A percentile compares a stretch with the other conserved stretches of the same genome.
These are phyloP conservation scores for Trichomonascaceae sp. DNA, from an alignment of 1,139 yeast species.

Conservation along the genomic window DNA sequence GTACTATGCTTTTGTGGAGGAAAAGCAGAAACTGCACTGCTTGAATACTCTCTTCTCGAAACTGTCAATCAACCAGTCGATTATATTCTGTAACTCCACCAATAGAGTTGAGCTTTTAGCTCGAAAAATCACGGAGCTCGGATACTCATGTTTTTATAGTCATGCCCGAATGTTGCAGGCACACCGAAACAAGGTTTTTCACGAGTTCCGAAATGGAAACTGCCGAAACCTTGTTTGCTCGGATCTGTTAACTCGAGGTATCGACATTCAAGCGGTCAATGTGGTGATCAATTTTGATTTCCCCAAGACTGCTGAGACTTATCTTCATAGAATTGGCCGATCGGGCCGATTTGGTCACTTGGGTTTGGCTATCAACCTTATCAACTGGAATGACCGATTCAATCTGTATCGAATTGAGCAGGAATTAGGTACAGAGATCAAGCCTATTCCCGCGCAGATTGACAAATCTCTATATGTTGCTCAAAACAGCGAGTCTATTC, in stretches of 20 bases:
- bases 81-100: slow-evolving; percentile 94
- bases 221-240: slow-evolving; percentile 97
- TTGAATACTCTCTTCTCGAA: slow-evolving; percentile 90
- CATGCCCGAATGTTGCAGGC: slow-evolving; percentile 98
- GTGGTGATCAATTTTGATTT: slow-evolving; percentile 97
- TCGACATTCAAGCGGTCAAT: slow-evolving; percentile 97
- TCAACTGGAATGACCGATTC: slow-evolving; percentile 95
- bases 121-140: slow-evolving; percentile 91
- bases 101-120: slow-evolving; percentile 94
- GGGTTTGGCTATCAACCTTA: slow-evolving; percentile 93
- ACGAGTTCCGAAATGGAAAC: slow-evolving; percentile 96
- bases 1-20: slow-evolving; percentile 96
- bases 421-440: slow-evolving; percentile 95
- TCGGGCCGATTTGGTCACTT: slow-evolving; percentile 98
- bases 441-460: slow-evolving; percentile 88
- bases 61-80: slow-evolving; percentile 91
- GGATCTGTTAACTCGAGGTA: slow-evolving; percentile 95
- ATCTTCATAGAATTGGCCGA: slow-evolving; percentile 97
- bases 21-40: slow-evolving; percentile 91
- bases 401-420: slow-evolving; percentile 92
- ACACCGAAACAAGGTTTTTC: slow-evolving; percentile 96
- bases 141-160: slow-evolving; percentile 93
- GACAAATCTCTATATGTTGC: slow-evolving; percentile 88
- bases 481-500: slow-evolving; percentile 67
- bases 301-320: slow-evolving; percentile 97